These are phyloP conservation scores for Heliocybe sulcata DNA, from an alignment of 1,284 basidiomycete species.

Conservation along the genomic window DNA sequence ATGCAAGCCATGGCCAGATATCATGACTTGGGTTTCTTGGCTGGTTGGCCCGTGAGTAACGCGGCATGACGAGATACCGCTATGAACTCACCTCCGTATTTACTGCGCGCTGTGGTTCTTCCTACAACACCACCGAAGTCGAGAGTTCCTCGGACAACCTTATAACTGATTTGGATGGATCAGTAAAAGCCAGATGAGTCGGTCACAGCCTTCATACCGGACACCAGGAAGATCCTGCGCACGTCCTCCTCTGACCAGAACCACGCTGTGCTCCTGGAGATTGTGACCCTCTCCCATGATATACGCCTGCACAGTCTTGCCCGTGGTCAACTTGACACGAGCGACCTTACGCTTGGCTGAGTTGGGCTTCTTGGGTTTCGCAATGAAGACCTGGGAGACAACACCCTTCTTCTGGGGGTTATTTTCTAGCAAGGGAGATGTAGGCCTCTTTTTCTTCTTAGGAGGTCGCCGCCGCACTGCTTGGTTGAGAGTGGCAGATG, in stretches of 20 bases:
- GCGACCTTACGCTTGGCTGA: constrained; percentile 98
- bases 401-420: constrained; percentile 90
- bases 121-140: constrained; percentile 92
- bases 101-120: constrained; percentile 77
- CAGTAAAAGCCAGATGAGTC: constrained; percentile 1
- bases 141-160: constrained; percentile 88
- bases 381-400: constrained; percentile 76
- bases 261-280: constrained; percentile 96
- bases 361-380: constrained; percentile 97
- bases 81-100: constrained; percentile 81
- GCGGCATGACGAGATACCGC: constrained; percentile 4
- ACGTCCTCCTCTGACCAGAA: constrained; percentile 89
- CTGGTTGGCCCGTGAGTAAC: constrained; percentile 32
- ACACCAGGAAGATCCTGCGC: constrained; percentile 98
- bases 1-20: neutral
- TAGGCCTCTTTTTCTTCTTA: constrained; percentile 39
- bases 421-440: constrained; percentile 69
- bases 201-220: constrained; percentile 47
- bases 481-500: constrained; percentile 75
- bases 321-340: constrained; percentile 87
- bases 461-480: constrained; percentile 56
- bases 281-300: constrained; percentile 98
- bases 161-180: constrained; percentile 61
- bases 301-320: constrained; percentile 88
- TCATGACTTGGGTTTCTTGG: constrained; percentile 81